Conservation (phyloP, 2,329 filamentous ascomycete genomes). For the Colletotrichum aenigma region DNA sequence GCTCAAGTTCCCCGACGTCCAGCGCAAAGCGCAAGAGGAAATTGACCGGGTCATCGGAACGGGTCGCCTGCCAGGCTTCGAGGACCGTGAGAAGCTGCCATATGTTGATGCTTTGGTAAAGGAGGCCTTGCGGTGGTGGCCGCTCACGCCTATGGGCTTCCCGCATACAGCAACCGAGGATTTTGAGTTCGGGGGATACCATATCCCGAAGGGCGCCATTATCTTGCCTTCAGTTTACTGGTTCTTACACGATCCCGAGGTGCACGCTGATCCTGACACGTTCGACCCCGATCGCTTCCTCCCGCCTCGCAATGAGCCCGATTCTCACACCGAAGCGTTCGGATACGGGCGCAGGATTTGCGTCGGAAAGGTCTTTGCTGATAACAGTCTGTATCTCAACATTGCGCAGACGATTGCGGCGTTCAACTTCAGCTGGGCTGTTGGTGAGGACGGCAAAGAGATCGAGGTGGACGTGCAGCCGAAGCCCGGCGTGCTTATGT, state of each 20-base stretch:
- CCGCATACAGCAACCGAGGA: constrained; percentile 37
- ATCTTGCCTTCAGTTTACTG: constrained; percentile 28
- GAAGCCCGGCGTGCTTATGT: constrained; percentile 12
- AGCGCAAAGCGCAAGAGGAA: constrained; percentile 27
- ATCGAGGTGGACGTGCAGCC: background rate
- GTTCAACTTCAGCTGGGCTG: constrained; percentile 39
- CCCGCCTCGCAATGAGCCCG: constrained; percentile 28
- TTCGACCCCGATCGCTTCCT: constrained; percentile 40
- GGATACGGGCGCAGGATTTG: constrained; percentile 41
- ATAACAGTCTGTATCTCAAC: constrained; percentile 30
- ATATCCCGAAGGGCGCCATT: constrained; percentile 2
- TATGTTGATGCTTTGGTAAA: constrained; percentile 35
- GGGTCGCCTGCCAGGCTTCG: constrained; percentile 28
- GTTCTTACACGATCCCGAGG: constrained; percentile 68
- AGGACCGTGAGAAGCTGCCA: constrained; percentile 30
- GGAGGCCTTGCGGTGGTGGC: constrained; percentile 33
- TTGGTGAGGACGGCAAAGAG: constrained; percentile 33
- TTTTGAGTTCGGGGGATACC: background rate
- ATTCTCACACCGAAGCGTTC: constrained; percentile 30
- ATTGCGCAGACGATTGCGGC: constrained; percentile 42
- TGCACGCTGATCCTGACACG: constrained; percentile 52
- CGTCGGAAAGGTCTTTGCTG: constrained; percentile 35
- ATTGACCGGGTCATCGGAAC: constrained; percentile 31
- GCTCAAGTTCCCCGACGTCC: constrained; percentile 25
- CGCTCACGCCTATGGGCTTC: constrained; percentile 38